phyloP scores from a whole-genome alignment of 148 eudicot genomes.

The Amaranthus palmeri region DNA sequence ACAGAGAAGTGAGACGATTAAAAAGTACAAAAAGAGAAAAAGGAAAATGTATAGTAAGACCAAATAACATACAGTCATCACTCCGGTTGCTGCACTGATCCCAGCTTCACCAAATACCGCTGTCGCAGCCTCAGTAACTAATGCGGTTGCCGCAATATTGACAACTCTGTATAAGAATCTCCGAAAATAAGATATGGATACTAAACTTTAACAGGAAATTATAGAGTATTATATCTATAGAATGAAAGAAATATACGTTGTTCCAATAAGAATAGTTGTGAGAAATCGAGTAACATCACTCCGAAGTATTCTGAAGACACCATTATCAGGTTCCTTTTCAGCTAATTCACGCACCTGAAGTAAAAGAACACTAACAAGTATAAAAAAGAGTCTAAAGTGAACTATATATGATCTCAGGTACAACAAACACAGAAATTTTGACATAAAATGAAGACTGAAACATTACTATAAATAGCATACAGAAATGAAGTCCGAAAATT shows the following conservation, averaged over 20 bases:
- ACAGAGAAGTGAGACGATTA: background rate
- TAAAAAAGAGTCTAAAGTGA: background rate
- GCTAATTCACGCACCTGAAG: conserved; percentile 89
- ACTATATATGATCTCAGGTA: background rate
- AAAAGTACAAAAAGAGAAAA: background rate
- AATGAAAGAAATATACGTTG: conserved; percentile 55
- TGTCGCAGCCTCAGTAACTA: conserved; percentile 97
- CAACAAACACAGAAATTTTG: background rate
- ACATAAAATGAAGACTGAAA: background rate
- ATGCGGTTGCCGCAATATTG: conserved; percentile 94
- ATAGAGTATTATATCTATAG: background rate
- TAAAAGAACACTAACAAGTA: conserved; percentile 4
- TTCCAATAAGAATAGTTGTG: conserved; percentile 96
- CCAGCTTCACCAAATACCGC: conserved; percentile 93
- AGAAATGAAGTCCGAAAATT: background rate
- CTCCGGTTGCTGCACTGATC: conserved; percentile 92
- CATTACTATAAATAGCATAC: background rate
- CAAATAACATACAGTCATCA: conserved; percentile 73
- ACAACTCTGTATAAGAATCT: conserved; percentile 66
- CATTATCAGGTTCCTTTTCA: conserved; percentile 87
- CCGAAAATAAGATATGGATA: conserved; percentile 21
- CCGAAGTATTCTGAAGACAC: conserved; percentile 87
- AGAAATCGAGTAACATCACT: conserved; percentile 91
- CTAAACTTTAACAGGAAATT: conserved; percentile 1
- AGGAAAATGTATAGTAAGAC: background rate